phyloP scores from a whole-genome alignment of 371 early-diverging fungal species.

The Nosema granulosis region DNA sequence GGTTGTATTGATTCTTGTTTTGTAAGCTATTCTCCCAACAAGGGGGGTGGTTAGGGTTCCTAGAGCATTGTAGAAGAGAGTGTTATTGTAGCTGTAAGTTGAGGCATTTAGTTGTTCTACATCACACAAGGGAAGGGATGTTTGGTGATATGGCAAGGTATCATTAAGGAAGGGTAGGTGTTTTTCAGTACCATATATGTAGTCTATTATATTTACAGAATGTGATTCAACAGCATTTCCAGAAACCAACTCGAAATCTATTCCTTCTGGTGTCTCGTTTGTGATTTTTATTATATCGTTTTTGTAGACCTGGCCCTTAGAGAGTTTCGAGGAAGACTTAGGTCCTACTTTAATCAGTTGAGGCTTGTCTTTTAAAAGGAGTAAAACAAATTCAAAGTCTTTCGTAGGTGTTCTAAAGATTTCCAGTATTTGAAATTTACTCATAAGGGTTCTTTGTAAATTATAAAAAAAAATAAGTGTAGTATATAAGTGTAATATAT shows the following conservation, averaged over 20 bases:
- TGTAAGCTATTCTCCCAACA: slow-evolving; percentile 31
- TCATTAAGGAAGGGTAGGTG: slow-evolving; percentile 44
- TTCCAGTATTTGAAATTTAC: too few relatives aligned
- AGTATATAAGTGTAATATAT: too few relatives aligned
- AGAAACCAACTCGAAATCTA: slow-evolving; percentile 18
- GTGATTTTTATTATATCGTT: slow-evolving; percentile 16
- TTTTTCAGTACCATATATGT: neutral
- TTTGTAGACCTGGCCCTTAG: slow-evolving; percentile 34
- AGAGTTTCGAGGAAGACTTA: slow-evolving; percentile 16
- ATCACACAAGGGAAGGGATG: too few relatives aligned
- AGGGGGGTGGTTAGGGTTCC: too few relatives aligned
- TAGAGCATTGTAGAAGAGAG: too few relatives aligned
- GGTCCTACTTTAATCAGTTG: slow-evolving; percentile 2
- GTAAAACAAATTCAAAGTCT: neutral
- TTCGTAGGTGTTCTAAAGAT: too few relatives aligned
- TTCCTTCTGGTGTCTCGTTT: slow-evolving; percentile 16
- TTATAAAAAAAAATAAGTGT: too few relatives aligned
- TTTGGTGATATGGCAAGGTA: slow-evolving; percentile 34
- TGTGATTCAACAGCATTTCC: neutral
- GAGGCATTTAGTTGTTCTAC: too few relatives aligned
- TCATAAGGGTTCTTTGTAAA: too few relatives aligned
- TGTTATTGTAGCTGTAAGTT: too few relatives aligned
- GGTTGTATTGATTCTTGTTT: slow-evolving; percentile 44
- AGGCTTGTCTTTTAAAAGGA: neutral
- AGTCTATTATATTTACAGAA: neutral